Evolutionary conservation across 805 yeast species (phyloP), one percentile per base, ranked within the genome.

Genomic region (Sugiyamaella floridensis): DNA sequence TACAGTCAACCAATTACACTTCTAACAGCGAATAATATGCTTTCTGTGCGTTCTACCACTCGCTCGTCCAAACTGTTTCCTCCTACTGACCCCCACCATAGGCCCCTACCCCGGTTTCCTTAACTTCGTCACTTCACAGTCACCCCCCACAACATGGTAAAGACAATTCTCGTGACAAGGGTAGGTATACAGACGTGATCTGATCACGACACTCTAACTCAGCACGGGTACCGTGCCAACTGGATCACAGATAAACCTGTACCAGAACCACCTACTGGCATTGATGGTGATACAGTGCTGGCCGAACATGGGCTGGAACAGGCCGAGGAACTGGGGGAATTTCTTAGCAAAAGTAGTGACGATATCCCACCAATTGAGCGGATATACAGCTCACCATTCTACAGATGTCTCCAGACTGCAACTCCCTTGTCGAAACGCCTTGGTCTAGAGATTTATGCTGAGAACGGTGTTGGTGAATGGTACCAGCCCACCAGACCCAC

Each of bases 401-500:
- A 87, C 66, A 74, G 98, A 54, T 93, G 98, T 67, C 72, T 89
- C 6, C 88, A 93, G 63, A 90, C 98, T 0, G 76, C 85, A 7
- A 69, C 76, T 10, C 95, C 96, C 1, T 74, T 83, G 12, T 81
- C 95, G 0, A 72, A 80, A 43, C 64, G 66, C 26, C 68, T 89
- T 14, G 81, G 75, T 4, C 60, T 86, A 37, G 79, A 81, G 11
- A 78, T 90, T 10, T 75, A 71, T 47, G 68, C 86, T 4, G 99
- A 93, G 61, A 71, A 83, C 50, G 98, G 97, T 0, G 75, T 92
- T 22, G 95, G 97, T 19, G 97, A 93, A 69, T 89, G 96, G 95
- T 92, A 86, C 63, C 79, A 79, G 44, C 73, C 96, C 60, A 16
- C 42, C 19, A 15, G 57, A 34, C 47, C 41, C n/a, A 48, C 51